Evolutionary conservation across 2,329 filamentous ascomycete species (phyloP).

Genomic region (Aspergillus ruber): DNA sequence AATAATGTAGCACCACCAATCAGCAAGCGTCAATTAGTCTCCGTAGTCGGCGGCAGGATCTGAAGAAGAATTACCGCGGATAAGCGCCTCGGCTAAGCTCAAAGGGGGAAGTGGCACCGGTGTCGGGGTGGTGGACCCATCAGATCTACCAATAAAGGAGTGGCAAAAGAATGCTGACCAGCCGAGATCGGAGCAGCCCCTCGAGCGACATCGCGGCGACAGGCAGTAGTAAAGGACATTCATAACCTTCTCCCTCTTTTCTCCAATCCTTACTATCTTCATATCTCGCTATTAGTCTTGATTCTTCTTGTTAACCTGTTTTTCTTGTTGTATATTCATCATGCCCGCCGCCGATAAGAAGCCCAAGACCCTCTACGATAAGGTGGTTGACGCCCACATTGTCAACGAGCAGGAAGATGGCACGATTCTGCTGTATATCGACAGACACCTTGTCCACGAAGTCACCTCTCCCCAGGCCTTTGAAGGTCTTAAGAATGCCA

Average conservation of each 20-base stretch:
- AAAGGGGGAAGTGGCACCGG: not conserved
- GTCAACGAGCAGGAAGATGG: slow-evolving; percentile 94
- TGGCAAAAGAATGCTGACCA: slow-evolving; percentile 27
- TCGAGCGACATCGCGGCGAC: slow-evolving; percentile 30
- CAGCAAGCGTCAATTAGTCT: not conserved
- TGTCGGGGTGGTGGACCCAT: not conserved
- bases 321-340: slow-evolving; percentile 28
- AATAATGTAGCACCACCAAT: not conserved
- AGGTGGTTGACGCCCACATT: slow-evolving; percentile 90
- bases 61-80: not conserved
- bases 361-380: slow-evolving; percentile 90
- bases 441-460: slow-evolving; percentile 96
- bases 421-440: slow-evolving; percentile 88
- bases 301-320: not conserved
- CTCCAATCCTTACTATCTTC: slow-evolving; percentile 3
- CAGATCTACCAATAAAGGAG: slow-evolving; percentile 19
- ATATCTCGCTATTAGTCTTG: not conserved
- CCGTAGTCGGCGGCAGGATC: not conserved
- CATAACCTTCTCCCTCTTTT: slow-evolving; percentile 1
- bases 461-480: slow-evolving; percentile 99
- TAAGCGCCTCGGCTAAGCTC: not conserved
- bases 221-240: slow-evolving; percentile 10
- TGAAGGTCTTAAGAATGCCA: slow-evolving; percentile 85
- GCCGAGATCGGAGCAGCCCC: slow-evolving; percentile 32
- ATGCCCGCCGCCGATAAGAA: slow-evolving; percentile 70